Evolutionary conservation across 2,329 filamentous ascomycete species (phyloP), one percentile per base, ranked within the genome.

Genomic region (Trichoderma hamatum): DNA sequence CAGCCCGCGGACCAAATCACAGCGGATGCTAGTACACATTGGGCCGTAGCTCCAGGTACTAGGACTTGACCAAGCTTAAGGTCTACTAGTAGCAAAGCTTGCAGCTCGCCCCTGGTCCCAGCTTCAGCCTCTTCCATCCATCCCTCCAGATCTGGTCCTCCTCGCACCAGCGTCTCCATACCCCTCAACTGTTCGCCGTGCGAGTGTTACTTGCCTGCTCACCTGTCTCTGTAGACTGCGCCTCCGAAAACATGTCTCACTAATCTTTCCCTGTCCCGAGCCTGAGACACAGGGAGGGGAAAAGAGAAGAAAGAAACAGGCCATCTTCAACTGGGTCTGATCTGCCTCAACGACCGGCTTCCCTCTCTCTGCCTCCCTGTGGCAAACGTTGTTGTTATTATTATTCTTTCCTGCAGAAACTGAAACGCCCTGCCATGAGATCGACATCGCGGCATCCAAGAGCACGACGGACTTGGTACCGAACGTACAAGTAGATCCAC

Each of bases 1-100:
- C 54, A 67, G 54, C 63, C 63, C 54, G 63, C 54, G 24, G 9
- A 39, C 26, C 52, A 26, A 24, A 52, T 34, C 24, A 39, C 16
- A 34, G 24, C 36, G 21, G 28, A 36, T 59, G 39, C 39, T 36
- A 59, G 28, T 36, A 49, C 63, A 11, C 52, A 32, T 46, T 10
- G 3, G 19, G 28, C 63, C n/a, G 49, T 58, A 58, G 63, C 39
- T 34, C 30, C 61, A 65, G 36, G 62, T 54, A 65, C 62, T 39
- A 16, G 51, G 32, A 56, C 51, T 11, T 26, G 49, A 24, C 14
- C 51, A 28, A 28, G 49, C 21, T 5, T 14, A 14, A 28, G n/a
- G 24, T 2, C 19, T n/a, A n/a, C n/a, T n/a, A n/a, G n/a, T n/a
- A n/a, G n/a, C n/a, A 36, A 7, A n/a, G 34, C 49, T 13, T 21